Conservation (phyloP, 371 early-diverging fungal genomes). For the Apophysomyces elegans region DNA sequence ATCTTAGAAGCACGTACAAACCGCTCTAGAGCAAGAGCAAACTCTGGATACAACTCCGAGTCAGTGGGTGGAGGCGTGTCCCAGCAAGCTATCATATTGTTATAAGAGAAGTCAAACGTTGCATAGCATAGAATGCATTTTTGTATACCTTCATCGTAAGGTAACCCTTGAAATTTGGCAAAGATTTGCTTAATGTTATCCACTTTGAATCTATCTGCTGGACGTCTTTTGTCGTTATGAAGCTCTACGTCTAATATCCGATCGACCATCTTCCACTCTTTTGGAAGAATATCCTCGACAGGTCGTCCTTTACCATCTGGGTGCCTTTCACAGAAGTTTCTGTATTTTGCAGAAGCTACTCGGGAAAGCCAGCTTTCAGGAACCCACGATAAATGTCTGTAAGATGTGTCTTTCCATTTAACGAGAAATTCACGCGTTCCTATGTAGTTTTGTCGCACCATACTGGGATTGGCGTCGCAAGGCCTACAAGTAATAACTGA, state of each 20-base stretch:
- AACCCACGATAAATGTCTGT: constrained; percentile 64
- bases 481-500: constrained; percentile 18
- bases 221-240: constrained; percentile 23
- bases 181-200: constrained; percentile 36
- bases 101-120: too few species aligned
- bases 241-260: constrained; percentile 52
- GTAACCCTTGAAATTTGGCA: constrained; percentile 50
- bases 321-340: constrained; percentile 32
- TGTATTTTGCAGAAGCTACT: constrained; percentile 23
- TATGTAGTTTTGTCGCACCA: background rate
- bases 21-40: constrained; percentile 40
- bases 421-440: constrained; percentile 31
- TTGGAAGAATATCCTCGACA: constrained; percentile 31
- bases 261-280: constrained; percentile 50
- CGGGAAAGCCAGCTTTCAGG: constrained; percentile 47
- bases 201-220: background rate
- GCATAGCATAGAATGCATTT: too few species aligned
- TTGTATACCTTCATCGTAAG: constrained; percentile 54
- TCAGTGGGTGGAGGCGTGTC: constrained; percentile 36
- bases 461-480: background rate
- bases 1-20: constrained; percentile 37
- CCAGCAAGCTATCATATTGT: constrained; percentile 31
- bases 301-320: constrained; percentile 12
- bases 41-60: constrained; percentile 42
- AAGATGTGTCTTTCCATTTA: constrained; percentile 61